Base-by-base conservation (phyloP, 2,329 filamentous ascomycete species). In the Penicillium sp. region DNA sequence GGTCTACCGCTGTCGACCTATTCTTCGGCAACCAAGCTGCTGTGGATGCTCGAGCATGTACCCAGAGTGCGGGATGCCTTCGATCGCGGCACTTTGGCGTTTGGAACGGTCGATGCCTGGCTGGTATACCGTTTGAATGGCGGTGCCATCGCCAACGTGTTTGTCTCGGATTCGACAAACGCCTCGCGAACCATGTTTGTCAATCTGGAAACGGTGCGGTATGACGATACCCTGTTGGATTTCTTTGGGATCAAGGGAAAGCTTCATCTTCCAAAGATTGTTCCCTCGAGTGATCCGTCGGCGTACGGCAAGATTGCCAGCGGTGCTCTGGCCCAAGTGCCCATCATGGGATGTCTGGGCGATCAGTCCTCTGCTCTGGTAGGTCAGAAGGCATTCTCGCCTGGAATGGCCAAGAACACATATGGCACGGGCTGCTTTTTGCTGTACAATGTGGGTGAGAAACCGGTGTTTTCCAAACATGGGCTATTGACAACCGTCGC, bases 141-240 rank as follows among this genome's bases (percentile, higher is more conserved):
- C 43, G 84, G 86, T 45, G 76, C 73, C 33, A 72, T 78, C 40
- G 80, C 77, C 39, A 80, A 85, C 50, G 70, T 93, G 36, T 86
- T 88, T 66, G 88, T 95, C 50, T 91, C 90, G 0, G 90, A 95
- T 67, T 81, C 84, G 39, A 89, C 87, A 50, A 95, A 95, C 67
- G 89, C 90, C 9, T 90, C 86, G 46, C 79, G 90, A 59, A 95
- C 89, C 46, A 94, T 95, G 89, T 93, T 95, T 69, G 89, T 94
- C 82, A 89, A 94, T 68, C 75, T 95, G 43, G 77, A 82, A 59
- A 90, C 83, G 2, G 76, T 89, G 47, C 68, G 87, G 57, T 95
- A 95, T 67, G 88, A 91, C 64, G 81, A 88, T 49, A 76, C 76
- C 33, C 78, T 94, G 12, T 74, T 95, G 9, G 73, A 81, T 43